phyloP scores from a whole-genome alignment of 1,284 basidiomycete genomes.

The Earliella scabrosa region DNA sequence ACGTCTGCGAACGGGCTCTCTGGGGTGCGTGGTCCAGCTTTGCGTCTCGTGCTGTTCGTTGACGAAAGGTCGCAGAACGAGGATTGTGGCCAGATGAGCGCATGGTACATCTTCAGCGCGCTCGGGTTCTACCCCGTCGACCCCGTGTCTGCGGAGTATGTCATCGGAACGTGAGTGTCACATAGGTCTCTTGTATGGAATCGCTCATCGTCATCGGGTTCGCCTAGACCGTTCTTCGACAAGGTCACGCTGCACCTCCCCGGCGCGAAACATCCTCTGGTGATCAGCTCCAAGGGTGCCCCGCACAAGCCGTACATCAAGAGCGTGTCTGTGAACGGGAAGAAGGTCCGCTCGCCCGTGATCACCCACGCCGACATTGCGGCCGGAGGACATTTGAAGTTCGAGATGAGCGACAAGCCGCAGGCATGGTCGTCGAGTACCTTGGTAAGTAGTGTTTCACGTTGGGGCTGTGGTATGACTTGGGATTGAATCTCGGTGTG shows the following conservation, averaged over 20 bases:
- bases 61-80: conserved; percentile 62
- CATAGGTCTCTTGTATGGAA: no score
- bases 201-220: not conserved
- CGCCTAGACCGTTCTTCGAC: conserved; percentile 68
- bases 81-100: conserved; percentile 89
- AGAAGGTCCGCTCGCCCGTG: conserved; percentile 43
- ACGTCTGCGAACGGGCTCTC: conserved; percentile 68
- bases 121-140: conserved; percentile 90
- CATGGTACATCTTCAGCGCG: conserved; percentile 84
- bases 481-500: not conserved
- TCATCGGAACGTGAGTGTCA: conserved; percentile 64
- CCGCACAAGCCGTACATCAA: conserved; percentile 61
- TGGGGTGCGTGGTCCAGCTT: conserved; percentile 49
- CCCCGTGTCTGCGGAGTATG: conserved; percentile 74
- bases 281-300: conserved; percentile 58
- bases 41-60: not conserved
- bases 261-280: conserved; percentile 41
- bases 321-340: conserved; percentile 59
- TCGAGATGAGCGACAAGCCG: conserved; percentile 65
- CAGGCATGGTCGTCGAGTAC: conserved; percentile 35
- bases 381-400: conserved; percentile 59
- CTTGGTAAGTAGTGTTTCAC: conserved; percentile 19
- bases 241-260: conserved; percentile 62
- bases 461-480: not conserved
- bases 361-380: conserved; percentile 62